Evolutionary conservation across 1,284 basidiomycete genomes (phyloP).

Genomic region (Puccinia horiana): DNA sequence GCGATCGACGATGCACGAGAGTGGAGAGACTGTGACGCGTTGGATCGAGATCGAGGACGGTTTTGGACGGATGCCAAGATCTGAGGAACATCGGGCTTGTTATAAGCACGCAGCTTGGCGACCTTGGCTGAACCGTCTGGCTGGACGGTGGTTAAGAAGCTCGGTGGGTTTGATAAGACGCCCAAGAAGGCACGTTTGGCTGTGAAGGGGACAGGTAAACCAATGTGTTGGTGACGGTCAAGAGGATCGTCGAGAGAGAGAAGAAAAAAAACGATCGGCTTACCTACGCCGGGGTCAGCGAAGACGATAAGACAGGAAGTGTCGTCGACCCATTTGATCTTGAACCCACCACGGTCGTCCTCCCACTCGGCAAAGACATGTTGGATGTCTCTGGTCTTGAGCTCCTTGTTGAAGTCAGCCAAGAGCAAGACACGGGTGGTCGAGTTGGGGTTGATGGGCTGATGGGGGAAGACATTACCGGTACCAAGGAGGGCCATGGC

Average conservation of each 20-base stretch:
- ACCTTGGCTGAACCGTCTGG: constrained; percentile 61
- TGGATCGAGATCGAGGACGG: constrained; percentile 58
- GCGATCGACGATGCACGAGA: constrained; percentile 45
- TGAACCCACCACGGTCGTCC: constrained; percentile 81
- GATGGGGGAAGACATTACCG: not conserved
- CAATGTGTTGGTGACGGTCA: constrained; percentile 45
- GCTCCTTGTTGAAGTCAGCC: constrained; percentile 84
- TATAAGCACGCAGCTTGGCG: constrained; percentile 77
- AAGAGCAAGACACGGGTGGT: constrained; percentile 92
- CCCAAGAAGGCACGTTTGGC: constrained; percentile 92
- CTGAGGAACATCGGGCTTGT: constrained; percentile 83
- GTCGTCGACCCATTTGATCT: constrained; percentile 99
- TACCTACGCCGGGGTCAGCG: constrained; percentile 64
- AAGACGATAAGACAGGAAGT: constrained; percentile 94
- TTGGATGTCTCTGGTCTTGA: constrained; percentile 97
- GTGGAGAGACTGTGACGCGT: constrained; percentile 51
- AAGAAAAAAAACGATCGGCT: constrained; percentile 53
- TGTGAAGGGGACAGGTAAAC: constrained; percentile 58
- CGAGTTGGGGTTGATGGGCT: constrained; percentile 68
- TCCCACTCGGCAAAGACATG: constrained; percentile 87
- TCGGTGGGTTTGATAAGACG: constrained; percentile 77
- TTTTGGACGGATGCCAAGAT: constrained; percentile 85
- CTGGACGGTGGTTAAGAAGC: constrained; percentile 68
- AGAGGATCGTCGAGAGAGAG: not conserved
- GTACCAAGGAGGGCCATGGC: constrained; percentile 11